phyloP scores from a whole-genome alignment of 139 green algal species.

The Tetradesmus obliquus region DNA sequence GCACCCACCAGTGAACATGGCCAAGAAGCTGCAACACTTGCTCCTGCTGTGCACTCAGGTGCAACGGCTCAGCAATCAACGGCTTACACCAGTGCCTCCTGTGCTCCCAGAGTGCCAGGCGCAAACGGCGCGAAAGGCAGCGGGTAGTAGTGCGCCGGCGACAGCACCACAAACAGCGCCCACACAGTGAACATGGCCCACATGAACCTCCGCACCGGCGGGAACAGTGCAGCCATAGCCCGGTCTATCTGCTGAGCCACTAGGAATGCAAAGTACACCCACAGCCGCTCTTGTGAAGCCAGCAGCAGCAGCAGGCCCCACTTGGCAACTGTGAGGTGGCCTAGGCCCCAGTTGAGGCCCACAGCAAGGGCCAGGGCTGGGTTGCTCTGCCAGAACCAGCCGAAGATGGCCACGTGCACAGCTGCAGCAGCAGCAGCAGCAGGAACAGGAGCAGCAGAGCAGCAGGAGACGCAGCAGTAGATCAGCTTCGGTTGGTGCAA shows the following conservation, averaged over 20 bases:
- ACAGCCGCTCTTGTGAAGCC: conserved; percentile 41
- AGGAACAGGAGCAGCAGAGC: neutral
- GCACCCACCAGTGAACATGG: conserved; percentile 25
- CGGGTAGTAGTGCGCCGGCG: conserved; percentile 26
- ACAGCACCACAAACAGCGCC: conserved; percentile 32
- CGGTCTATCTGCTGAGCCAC: conserved; percentile 46
- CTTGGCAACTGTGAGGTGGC: conserved; percentile 48
- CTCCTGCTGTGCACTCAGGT: neutral
- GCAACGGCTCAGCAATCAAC: too few relatives aligned
- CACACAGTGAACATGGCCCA: conserved; percentile 42
- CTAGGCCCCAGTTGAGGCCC: conserved; percentile 50
- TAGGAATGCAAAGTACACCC: conserved; percentile 55
- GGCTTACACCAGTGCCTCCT: conserved; percentile 17
- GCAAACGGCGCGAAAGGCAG: conserved; percentile 45
- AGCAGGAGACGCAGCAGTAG: neutral
- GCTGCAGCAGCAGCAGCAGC: conserved; percentile 2
- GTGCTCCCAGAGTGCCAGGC: conserved; percentile 7
- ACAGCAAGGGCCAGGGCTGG: conserved; percentile 47
- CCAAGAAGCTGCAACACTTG: conserved; percentile 16
- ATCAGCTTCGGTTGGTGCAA: neutral
- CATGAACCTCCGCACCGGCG: conserved; percentile 45
- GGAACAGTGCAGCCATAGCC: conserved; percentile 32
- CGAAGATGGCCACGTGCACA: conserved; percentile 56
- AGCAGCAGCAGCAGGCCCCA: conserved; percentile 46
- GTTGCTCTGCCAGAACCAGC: conserved; percentile 54